Evolutionary conservation across 768 basidiomycete genomes (phyloP).

Genomic region (Suillus luteus): DNA sequence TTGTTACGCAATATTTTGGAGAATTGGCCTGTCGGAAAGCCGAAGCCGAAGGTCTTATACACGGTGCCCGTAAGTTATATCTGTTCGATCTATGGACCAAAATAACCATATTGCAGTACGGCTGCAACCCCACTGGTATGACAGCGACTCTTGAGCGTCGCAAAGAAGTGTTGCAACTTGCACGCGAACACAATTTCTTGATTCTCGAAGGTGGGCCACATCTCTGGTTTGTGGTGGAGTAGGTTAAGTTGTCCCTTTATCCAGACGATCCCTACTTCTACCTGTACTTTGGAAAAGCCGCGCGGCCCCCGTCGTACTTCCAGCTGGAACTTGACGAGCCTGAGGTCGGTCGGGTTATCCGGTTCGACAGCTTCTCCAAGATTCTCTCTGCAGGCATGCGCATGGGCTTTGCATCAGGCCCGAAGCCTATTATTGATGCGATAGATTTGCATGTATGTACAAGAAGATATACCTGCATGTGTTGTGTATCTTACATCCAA

Average conservation of each 20-base stretch:
- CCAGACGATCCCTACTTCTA: constrained; percentile 81
- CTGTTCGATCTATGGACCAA: constrained; percentile 12
- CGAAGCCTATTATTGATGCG: constrained; percentile 61
- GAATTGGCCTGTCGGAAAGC: constrained; percentile 72
- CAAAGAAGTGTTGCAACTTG: constrained; percentile 69
- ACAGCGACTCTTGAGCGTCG: constrained; percentile 72
- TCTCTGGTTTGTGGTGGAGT: neutral
- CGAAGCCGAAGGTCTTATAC: constrained; percentile 78
- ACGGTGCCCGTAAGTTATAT: constrained; percentile 63
- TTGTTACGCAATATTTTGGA: constrained; percentile 66
- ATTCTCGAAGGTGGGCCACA: constrained; percentile 76
- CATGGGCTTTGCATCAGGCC: constrained; percentile 81
- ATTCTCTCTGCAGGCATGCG: constrained; percentile 76
- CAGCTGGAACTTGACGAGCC: constrained; percentile 68
- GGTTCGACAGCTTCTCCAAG: constrained; percentile 92
- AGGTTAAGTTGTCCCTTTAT: neutral
- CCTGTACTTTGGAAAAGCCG: constrained; percentile 68
- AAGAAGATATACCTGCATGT: constrained; percentile 17
- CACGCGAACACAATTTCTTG: constrained; percentile 72
- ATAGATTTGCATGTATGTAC: constrained; percentile 69
- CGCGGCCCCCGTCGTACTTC: constrained; percentile 79
- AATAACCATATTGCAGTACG: constrained; percentile 50
- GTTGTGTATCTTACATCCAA: constrained; percentile 15
- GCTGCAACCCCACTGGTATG: constrained; percentile 85
- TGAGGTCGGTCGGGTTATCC: constrained; percentile 75